Conservation (phyloP, 495 filamentous ascomycete genomes). For the Venustampulla echinocandica region DNA sequence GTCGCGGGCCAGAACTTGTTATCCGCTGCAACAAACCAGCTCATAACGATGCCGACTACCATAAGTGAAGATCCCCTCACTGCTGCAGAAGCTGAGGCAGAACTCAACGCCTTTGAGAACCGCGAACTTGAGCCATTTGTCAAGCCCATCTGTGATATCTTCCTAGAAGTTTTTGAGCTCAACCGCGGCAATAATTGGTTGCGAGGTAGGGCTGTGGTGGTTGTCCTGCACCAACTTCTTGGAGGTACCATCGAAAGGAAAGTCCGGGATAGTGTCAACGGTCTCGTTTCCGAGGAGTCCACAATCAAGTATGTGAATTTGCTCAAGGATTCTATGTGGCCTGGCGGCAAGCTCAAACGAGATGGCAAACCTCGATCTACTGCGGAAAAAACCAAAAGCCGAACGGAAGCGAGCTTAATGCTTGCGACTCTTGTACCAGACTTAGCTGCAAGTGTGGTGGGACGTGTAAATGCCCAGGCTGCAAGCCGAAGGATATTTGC, state of each 20-base stretch:
- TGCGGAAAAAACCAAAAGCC: slow-evolving; percentile 60
- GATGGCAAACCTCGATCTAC: slow-evolving; percentile 47
- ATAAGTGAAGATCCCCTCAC: slow-evolving; percentile 52
- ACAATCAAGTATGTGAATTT: slow-evolving; percentile 65
- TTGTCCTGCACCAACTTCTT: slow-evolving; percentile 69
- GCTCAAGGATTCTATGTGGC: slow-evolving; percentile 71
- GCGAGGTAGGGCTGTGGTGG: slow-evolving; percentile 87
- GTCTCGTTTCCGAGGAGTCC: slow-evolving; percentile 64
- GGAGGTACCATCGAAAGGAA: slow-evolving; percentile 97
- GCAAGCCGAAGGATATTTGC: slow-evolving; percentile 74
- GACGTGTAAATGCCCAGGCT: slow-evolving; percentile 73
- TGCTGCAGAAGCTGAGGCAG: slow-evolving; percentile 85
- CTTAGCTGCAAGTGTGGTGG: slow-evolving; percentile 75
- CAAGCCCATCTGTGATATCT: slow-evolving; percentile 96
- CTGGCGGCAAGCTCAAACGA: slow-evolving; percentile 47
- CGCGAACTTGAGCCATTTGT: slow-evolving; percentile 89
- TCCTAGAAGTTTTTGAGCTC: slow-evolving; percentile 91
- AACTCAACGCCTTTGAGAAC: slow-evolving; percentile 87
- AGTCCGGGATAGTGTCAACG: slow-evolving; percentile 69
- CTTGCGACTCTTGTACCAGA: slow-evolving; percentile 76
- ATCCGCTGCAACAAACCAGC: slow-evolving; percentile 74
- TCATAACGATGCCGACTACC: slow-evolving; percentile 43
- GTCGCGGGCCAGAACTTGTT: slow-evolving; percentile 89
- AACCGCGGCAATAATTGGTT: slow-evolving; percentile 92
- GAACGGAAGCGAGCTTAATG: slow-evolving; percentile 68